phyloP scores from a whole-genome alignment of 139 green algal genomes.

The Picochlorum sp. region DNA sequence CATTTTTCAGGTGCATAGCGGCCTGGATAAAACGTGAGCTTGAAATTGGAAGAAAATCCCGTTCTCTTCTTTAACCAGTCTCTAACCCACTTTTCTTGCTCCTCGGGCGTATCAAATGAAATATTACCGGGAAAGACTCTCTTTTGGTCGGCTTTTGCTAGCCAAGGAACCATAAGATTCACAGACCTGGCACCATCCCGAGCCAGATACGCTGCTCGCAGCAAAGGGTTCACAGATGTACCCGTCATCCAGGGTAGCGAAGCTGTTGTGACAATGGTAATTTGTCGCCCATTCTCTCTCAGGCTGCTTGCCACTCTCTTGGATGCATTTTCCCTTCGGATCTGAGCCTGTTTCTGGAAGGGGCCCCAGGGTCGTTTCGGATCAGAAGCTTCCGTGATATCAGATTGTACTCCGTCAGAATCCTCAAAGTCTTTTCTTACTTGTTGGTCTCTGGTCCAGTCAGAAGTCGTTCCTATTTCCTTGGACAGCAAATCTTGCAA shows the following conservation, averaged over 20 bases:
- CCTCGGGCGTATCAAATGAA: conserved; percentile 75
- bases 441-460: no score
- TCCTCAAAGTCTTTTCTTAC: no score
- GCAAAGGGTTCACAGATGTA: conserved; percentile 94
- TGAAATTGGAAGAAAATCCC: conserved; percentile 81
- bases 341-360: conserved; percentile 4
- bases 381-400: neutral
- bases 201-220: conserved; percentile 93
- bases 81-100: conserved; percentile 78
- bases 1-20: conserved; percentile 81
- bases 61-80: conserved; percentile 85
- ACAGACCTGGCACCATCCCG: conserved; percentile 41
- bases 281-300: conserved; percentile 56
- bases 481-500: conserved; percentile 6
- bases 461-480: no score
- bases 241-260: conserved; percentile 97
- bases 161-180: conserved; percentile 78
- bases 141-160: conserved; percentile 77
- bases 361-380: conserved; percentile 3
- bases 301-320: conserved; percentile 27
- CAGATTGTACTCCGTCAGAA: no score
- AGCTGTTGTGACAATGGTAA: conserved; percentile 96
- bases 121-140: conserved; percentile 80
- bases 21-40: conserved; percentile 86
- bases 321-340: neutral